Evolutionary conservation across 2,329 filamentous ascomycete genomes (phyloP), one percentile per base, ranked within the genome.

Genomic region (Chaetomiaceae sp.): DNA sequence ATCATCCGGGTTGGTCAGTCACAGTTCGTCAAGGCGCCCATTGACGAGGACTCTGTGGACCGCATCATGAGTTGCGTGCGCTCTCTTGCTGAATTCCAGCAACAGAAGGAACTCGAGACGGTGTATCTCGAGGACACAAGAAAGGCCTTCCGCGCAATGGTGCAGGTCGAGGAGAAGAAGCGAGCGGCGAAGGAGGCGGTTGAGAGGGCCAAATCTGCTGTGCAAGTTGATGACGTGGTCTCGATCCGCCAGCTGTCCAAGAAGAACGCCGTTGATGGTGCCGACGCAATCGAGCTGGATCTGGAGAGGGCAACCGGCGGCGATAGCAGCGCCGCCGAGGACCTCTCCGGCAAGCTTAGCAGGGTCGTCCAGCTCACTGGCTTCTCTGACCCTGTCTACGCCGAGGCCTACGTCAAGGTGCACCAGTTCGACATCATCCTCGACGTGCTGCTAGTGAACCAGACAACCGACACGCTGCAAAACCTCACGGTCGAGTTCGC

Each of bases 341-440:
- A 96, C 55, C 75, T 96, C 3, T 85, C 87, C 11, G 95, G 89
- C 45, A 98, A 98, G 69, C 81, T 98, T 51, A 96, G 86, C 71
- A 82, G 93, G 12, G 91, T 98, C 30, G 93, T 98, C 18, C 93
- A 98, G 67, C 79, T 98, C 37, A 98, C 93, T 15, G 93, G 93
- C 51, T 98, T 98, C 76, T 97, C 93, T 0, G 93, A 98, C 62
- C 85, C 93, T 1, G 93, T 98, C 12, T 98, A 98, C 60, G 93
- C 88, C n/a, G 93, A 98, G 69, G 93, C 93, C 5, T 98, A 98
- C 60, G 91, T 98, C 62, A 95, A 95, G 65, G 91, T 98, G 9
- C 90, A 97, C 65, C 93, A 98, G 66, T 98, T 98, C 62, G 93
- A 98, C 62, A 98, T 98, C 59, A 86, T 98, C 14, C 77, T 98